phyloP scores from a whole-genome alignment of 2,329 filamentous ascomycete genomes.

The Pyricularia sp. region DNA sequence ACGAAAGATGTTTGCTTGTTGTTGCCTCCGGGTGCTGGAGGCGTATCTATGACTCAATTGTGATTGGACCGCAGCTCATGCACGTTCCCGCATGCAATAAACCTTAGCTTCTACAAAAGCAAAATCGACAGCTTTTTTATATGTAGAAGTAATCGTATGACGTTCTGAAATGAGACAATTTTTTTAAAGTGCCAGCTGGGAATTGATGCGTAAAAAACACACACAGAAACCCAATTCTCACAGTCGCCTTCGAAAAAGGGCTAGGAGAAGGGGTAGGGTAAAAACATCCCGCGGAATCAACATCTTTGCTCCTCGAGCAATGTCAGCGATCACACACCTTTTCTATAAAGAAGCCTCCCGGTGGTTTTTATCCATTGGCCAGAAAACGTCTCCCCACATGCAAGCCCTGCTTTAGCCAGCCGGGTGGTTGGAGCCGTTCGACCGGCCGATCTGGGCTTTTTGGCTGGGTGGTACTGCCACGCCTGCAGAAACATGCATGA shows the following conservation, averaged over 20 bases:
- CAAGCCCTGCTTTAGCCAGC: neutral
- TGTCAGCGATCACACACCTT: neutral
- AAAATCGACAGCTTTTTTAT: neutral
- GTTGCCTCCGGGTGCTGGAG: neutral
- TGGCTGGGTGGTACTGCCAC: neutral
- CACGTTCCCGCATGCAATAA: neutral
- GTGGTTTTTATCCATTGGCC: neutral
- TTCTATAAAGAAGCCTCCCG: neutral
- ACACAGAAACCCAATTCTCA: too few relatives aligned
- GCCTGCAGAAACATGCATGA: neutral
- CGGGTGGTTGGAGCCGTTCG: neutral
- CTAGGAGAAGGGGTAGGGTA: too few relatives aligned
- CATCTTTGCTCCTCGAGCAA: neutral
- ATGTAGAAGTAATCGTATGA: neutral
- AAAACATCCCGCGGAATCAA: too few relatives aligned
- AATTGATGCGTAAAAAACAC: too few relatives aligned
- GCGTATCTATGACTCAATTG: neutral
- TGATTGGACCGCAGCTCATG: neutral
- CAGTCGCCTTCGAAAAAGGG: too few relatives aligned
- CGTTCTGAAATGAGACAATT: neutral
- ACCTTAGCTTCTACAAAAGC: neutral
- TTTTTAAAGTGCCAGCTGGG: too few relatives aligned
- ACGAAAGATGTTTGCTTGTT: neutral
- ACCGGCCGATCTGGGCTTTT: neutral
- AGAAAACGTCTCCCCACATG: neutral